Evolutionary conservation across 2,329 filamentous ascomycete genomes (phyloP).

Genomic region (Drechslerella stenobrocha): DNA sequence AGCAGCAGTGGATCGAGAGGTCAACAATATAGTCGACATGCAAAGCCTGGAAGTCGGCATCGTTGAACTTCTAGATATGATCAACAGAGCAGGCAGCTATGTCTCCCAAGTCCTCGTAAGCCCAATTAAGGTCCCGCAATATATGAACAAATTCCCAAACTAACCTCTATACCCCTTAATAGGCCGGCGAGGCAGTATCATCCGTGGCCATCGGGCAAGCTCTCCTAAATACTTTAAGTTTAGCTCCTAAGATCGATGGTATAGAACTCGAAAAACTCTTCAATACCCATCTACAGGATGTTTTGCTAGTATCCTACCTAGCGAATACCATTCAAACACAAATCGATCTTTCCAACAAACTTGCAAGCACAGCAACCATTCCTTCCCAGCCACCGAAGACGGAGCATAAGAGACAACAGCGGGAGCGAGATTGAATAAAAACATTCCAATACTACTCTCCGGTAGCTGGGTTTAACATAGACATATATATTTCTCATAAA

Average conservation of each 20-base stretch:
- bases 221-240: slow-evolving; percentile 86
- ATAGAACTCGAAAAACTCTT: slow-evolving; percentile 94
- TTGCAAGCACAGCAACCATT: slow-evolving; percentile 63
- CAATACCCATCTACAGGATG: slow-evolving; percentile 99
- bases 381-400: slow-evolving; percentile 26
- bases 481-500: too few species aligned
- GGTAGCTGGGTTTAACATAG: too few species aligned
- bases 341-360: slow-evolving; percentile 93
- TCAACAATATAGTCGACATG: slow-evolving; percentile 71
- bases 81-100: slow-evolving; percentile 89
- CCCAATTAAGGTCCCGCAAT: background rate
- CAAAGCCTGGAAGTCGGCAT: slow-evolving; percentile 83
- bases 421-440: slow-evolving; percentile 22
- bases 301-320: slow-evolving; percentile 95
- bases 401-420: slow-evolving; percentile 34
- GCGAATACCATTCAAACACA: slow-evolving; percentile 98
- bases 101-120: slow-evolving; percentile 58
- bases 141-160: background rate
- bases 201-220: slow-evolving; percentile 92
- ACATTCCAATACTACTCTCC: too few species aligned
- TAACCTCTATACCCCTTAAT: background rate
- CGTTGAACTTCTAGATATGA: slow-evolving; percentile 82
- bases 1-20: slow-evolving; percentile 28
- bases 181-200: slow-evolving; percentile 82
- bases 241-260: slow-evolving; percentile 91